A percentile compares a stretch with the other conserved stretches of the same genome.
phyloP scores from a whole-genome alignment of 768 basidiomycete genomes.

The Auriscalpium microsporum region DNA sequence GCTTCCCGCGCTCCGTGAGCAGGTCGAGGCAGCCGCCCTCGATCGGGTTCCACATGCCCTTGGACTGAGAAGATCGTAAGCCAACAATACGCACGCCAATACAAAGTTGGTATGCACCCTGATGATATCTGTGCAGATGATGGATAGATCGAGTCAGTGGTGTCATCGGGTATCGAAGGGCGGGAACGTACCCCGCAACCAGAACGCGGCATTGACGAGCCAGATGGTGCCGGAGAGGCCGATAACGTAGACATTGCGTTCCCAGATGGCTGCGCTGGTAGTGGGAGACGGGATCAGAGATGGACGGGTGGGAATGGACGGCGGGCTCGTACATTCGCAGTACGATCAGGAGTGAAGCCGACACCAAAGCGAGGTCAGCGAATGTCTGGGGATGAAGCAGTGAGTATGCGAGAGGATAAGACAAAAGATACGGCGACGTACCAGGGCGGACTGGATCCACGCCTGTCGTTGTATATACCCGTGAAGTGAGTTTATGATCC shows the following conservation, averaged over 20 bases:
- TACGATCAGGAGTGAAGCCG: not conserved
- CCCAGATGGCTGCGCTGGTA: not conserved
- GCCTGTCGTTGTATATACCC: no score
- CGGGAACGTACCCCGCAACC: not conserved
- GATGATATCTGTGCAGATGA: not conserved
- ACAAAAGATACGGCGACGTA: no score
- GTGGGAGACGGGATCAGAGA: no score
- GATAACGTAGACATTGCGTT: not conserved
- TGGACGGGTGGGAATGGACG: no score
- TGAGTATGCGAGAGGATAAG: no score
- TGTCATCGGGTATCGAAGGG: no score
- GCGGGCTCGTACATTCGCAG: not conserved
- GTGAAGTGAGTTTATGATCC: no score
- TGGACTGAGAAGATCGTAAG: no score
- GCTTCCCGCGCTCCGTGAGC: not conserved
- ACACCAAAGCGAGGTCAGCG: not conserved
- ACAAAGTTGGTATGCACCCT: not conserved
- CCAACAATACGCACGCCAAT: no score
- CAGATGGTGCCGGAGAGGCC: not conserved
- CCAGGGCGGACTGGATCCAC: no score
- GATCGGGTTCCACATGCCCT: not conserved
- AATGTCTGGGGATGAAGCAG: not conserved
- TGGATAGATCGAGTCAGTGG: no score
- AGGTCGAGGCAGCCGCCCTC: not conserved
- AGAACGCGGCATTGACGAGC: not conserved